Conservation (phyloP, 441 rosid genomes). For the Populus hybrid region DNA sequence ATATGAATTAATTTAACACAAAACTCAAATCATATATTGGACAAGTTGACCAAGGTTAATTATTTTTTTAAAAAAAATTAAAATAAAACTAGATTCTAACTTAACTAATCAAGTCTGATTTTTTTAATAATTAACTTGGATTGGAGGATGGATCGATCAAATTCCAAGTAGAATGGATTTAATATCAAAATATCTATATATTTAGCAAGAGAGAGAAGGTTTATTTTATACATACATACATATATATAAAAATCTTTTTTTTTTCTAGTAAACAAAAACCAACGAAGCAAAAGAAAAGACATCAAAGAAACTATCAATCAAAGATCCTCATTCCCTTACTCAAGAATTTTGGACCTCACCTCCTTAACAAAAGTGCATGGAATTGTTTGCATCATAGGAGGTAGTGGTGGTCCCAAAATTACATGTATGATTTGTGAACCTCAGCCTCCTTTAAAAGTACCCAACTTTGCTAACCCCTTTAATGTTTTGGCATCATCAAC, state of each 20-base stretch:
- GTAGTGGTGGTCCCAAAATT: conserved; percentile 7
- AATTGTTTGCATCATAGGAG: neutral
- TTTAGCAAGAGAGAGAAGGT: neutral
- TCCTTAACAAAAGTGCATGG: neutral
- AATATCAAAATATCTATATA: no score
- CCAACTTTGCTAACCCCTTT: neutral
- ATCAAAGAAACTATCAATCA: neutral
- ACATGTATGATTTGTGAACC: neutral
- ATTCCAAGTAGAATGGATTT: no score
- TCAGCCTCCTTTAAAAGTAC: neutral
- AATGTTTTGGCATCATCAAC: neutral
- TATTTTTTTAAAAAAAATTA: no score
- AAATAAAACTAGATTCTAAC: no score
- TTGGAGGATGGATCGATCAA: rapidly evolving
- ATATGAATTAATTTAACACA: neutral
- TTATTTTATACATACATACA: no score
- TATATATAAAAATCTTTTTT: no score
- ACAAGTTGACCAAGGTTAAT: no score
- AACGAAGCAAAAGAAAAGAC: neutral
- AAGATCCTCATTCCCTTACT: conserved; percentile 3
- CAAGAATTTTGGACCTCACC: neutral
- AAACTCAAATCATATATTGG: neutral
- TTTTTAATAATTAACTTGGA: no score
- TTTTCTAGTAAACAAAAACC: neutral
- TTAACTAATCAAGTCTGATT: rapidly evolving